Evolutionary conservation across 441 rosid genomes (phyloP).

Genomic region (Viola pubescens): DNA sequence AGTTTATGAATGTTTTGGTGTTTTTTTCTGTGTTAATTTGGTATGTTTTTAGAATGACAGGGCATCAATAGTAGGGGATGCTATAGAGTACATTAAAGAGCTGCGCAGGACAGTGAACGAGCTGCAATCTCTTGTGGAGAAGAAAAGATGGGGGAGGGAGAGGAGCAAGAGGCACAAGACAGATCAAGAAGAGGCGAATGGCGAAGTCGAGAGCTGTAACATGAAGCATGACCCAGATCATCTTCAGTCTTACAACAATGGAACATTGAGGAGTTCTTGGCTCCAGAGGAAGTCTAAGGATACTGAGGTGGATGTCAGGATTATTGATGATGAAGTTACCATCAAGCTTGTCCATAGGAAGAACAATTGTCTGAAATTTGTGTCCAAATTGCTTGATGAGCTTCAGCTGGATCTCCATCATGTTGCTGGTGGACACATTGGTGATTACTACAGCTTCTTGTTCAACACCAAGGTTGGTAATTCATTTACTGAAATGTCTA

Average conservation of each 20-base stretch:
- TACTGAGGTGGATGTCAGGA: constrained; percentile 75
- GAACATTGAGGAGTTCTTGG: constrained; percentile 70
- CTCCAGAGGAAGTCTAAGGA: constrained; percentile 77
- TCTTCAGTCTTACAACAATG: constrained; percentile 30
- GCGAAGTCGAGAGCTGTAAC: constrained; percentile 36
- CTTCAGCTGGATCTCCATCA: constrained; percentile 82
- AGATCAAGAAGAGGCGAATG: constrained; percentile 31
- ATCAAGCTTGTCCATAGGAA: constrained; percentile 75
- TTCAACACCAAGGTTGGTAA: constrained; percentile 70
- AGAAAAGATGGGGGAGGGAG: constrained; percentile 52
- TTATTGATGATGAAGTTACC: constrained; percentile 84
- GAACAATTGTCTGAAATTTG: constrained; percentile 70
- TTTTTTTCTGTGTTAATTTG: not conserved
- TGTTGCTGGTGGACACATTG: constrained; percentile 82
- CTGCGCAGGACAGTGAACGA: constrained; percentile 58
- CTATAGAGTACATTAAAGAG: constrained; percentile 76
- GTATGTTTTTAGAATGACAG: constrained; percentile 44
- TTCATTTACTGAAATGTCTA: not conserved
- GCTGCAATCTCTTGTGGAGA: constrained; percentile 67
- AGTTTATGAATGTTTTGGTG: too few species aligned
- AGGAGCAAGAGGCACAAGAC: constrained; percentile 48
- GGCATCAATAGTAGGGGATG: constrained; percentile 75
- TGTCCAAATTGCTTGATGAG: constrained; percentile 68
- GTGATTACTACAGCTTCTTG: constrained; percentile 71
- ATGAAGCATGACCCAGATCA: constrained; percentile 40